Base-by-base conservation (phyloP, 2,329 filamentous ascomycete genomes). In the Colletotrichum filicis region DNA sequence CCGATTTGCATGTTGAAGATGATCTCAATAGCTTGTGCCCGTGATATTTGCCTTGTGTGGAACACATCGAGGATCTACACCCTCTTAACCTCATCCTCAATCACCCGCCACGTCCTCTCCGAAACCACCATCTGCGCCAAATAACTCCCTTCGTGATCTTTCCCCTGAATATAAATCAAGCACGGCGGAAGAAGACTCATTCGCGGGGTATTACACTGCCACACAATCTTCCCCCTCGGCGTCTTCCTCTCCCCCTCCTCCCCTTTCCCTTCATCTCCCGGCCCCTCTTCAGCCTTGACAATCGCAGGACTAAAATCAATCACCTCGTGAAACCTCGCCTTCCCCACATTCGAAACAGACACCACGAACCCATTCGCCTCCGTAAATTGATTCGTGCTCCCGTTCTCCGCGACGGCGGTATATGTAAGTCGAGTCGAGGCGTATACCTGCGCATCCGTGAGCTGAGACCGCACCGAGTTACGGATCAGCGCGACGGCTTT, bases 271-370 rank as follows among this genome's bases (percentile, higher is more conserved):
- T 46, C 66, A 30, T 26, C 59, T 8, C 22, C 7, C 1, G 46
- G 24, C 14, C 9, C 22, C 5, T 26, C 53, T 4, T 53, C 26
- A 8, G 9, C 12, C 26, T 32, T 37, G 5, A 58, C 53, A 11
- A 68, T 16, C 1, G 71, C 71, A 5, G 71, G 71, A n/a, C 71
- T 53, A 16, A 73, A 73, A 46, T 73, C 71, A 8, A 73, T 63
- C 24, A 71, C 49, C 57, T 73, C 67, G 3, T 71, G 68, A 56
- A 73, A 66, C n/a, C 68, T 66, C 49, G 71, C 71, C 56, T 66
- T 71, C 5, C 67, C 61, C 4, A 70, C 66, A 5, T 73, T 71
- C 3, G 61, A 71, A 4, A 73, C 68, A 1, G 58, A 66, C 5
- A 73, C 62, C 5, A 73, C 61, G n/a, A 70, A 71, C 9, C 71